phyloP scores from a whole-genome alignment of 305 asterid genomes.

The Plantago coronopus region DNA sequence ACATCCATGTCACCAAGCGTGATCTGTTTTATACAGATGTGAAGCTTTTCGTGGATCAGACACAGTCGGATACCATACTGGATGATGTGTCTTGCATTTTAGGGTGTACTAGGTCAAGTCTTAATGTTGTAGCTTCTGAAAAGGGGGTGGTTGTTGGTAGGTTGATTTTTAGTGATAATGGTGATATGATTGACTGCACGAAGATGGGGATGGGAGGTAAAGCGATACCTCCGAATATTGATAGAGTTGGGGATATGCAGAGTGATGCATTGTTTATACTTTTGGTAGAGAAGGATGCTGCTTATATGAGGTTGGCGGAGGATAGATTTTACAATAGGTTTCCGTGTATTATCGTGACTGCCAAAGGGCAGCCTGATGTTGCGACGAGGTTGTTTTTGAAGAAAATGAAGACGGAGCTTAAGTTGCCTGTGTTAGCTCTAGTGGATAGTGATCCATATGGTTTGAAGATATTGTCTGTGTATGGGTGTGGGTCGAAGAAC shows the following conservation, averaged over 20 bases:
- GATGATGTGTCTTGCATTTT: slow-evolving; percentile 79
- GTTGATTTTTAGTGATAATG: slow-evolving; percentile 68
- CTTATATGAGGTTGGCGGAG: slow-evolving; percentile 78
- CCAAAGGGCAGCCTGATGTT: slow-evolving; percentile 83
- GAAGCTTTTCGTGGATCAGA: slow-evolving; percentile 75
- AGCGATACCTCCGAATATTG: slow-evolving; percentile 87
- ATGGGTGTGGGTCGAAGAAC: slow-evolving; percentile 87
- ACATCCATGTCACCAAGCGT: slow-evolving; percentile 88
- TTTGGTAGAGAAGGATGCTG: slow-evolving; percentile 87
- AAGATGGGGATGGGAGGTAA: slow-evolving; percentile 94
- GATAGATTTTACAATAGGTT: slow-evolving; percentile 75
- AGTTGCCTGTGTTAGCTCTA: slow-evolving; percentile 73
- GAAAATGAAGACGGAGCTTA: slow-evolving; percentile 81
- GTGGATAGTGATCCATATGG: slow-evolving; percentile 90
- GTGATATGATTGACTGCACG: slow-evolving; percentile 86
- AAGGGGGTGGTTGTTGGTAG: slow-evolving; percentile 88
- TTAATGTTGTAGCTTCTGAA: slow-evolving; percentile 76
- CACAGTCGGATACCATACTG: slow-evolving; percentile 74
- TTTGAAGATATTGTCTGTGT: slow-evolving; percentile 70
- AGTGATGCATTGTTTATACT: slow-evolving; percentile 79
- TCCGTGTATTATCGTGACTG: slow-evolving; percentile 84
- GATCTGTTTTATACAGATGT: slow-evolving; percentile 93
- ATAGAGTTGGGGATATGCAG: slow-evolving; percentile 87
- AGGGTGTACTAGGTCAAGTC: slow-evolving; percentile 78
- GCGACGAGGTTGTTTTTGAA: slow-evolving; percentile 71